Percentiles rank a stretch among this genome's conserved stretches.
These are phyloP conservation scores for Ustilago sp. DNA, from an alignment of 1,284 basidiomycete species.

Conservation along the genomic window DNA sequence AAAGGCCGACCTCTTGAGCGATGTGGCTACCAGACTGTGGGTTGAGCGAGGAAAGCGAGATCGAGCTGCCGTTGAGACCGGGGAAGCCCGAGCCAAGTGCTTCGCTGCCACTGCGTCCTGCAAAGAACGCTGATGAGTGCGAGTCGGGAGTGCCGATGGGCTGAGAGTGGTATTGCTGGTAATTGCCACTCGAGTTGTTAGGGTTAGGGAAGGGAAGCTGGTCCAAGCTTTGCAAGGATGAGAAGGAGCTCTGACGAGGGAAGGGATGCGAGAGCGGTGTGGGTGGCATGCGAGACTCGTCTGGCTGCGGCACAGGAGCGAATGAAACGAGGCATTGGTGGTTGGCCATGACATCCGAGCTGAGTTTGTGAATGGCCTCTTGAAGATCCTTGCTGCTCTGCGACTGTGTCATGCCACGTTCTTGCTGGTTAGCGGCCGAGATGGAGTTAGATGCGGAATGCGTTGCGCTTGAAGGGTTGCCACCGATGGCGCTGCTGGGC, in stretches of 20 bases:
- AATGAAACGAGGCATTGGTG: conserved; percentile 64
- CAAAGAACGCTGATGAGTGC: conserved; percentile 46
- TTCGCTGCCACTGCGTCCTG: conserved; percentile 30
- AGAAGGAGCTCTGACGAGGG: conserved; percentile 51
- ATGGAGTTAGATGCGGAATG: conserved; percentile 60
- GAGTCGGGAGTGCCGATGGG: conserved; percentile 49
- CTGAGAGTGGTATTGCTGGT: conserved; percentile 54
- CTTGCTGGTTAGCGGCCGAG: conserved; percentile 35
- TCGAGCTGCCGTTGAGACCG: conserved; percentile 44
- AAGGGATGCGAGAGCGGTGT: conserved; percentile 42
- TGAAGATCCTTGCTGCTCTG: conserved; percentile 55
- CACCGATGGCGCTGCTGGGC: conserved; percentile 53
- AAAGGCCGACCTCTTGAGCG: conserved; percentile 45
- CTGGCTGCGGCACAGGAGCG: conserved; percentile 45
- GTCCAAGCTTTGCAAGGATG: conserved; percentile 43
- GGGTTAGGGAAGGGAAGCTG: conserved; percentile 45
- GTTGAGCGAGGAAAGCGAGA: conserved; percentile 54
- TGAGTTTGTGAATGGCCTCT: conserved; percentile 57
- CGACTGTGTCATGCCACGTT: conserved; percentile 43
- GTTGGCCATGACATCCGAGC: conserved; percentile 58
- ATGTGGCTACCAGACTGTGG: conserved; percentile 41
- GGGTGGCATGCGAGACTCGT: conserved; percentile 39
- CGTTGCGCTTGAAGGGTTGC: conserved; percentile 41
- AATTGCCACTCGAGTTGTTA: conserved; percentile 36
- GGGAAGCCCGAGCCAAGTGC: conserved; percentile 45